Conservation (phyloP, 805 yeast genomes). For the Lachancea kluyveri region DNA sequence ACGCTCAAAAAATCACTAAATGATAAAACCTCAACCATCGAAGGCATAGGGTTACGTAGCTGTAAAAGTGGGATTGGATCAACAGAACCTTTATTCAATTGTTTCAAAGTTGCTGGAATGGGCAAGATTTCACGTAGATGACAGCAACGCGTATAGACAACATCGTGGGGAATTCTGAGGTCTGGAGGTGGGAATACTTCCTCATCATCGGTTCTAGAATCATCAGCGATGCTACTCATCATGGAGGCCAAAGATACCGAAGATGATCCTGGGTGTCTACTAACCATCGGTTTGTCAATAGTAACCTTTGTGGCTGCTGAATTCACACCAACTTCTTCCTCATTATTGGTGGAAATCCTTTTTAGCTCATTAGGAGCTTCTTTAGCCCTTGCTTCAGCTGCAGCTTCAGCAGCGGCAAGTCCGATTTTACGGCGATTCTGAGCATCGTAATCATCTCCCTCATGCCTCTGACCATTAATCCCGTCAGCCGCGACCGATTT, state of each 20-base stretch:
- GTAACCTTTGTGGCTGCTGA: slow-evolving; percentile 31
- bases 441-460: slow-evolving; percentile 13
- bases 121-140: slow-evolving; percentile 89
- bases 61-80: slow-evolving; percentile 79
- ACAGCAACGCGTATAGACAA: slow-evolving; percentile 86
- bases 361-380: slow-evolving; percentile 28
- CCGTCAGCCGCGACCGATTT: slow-evolving; percentile 4
- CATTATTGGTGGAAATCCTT: slow-evolving; percentile 28
- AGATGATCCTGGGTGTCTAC: slow-evolving; percentile 23
- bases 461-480: slow-evolving; percentile 1
- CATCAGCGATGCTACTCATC: slow-evolving; percentile 11
- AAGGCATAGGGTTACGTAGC: slow-evolving; percentile 79
- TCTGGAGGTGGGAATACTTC: slow-evolving; percentile 28
- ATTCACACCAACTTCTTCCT: slow-evolving; percentile 34
- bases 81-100: slow-evolving; percentile 63
- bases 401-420: slow-evolving; percentile 33
- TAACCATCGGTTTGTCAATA: slow-evolving; percentile 40
- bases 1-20: slow-evolving; percentile 83
- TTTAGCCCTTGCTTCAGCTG: slow-evolving; percentile 33
- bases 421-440: slow-evolving; percentile 26
- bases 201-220: slow-evolving; percentile 14
- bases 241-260: slow-evolving; percentile 22
- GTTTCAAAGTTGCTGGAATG: slow-evolving; percentile 81
- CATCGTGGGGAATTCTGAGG: slow-evolving; percentile 46
- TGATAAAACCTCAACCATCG: slow-evolving; percentile 79